phyloP scores from a whole-genome alignment of 371 early-diverging fungal species.

The Choanephora cucurbitarum region DNA sequence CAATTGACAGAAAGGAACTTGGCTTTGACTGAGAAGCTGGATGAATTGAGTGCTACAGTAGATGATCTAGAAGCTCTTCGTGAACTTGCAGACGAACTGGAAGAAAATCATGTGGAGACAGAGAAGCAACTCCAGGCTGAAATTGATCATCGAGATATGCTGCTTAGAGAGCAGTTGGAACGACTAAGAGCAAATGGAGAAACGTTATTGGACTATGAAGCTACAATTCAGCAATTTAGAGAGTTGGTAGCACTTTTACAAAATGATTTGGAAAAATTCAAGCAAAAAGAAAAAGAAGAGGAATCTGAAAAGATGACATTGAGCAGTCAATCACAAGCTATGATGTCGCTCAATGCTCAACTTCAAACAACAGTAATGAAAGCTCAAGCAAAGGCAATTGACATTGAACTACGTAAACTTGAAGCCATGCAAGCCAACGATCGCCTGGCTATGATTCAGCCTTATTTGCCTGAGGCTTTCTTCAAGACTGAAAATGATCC shows the following conservation, averaged over 20 bases:
- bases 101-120: constrained; percentile 86
- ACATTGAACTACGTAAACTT: constrained; percentile 84
- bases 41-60: constrained; percentile 74
- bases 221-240: constrained; percentile 84
- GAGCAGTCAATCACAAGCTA: constrained; percentile 79
- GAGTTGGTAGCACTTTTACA: constrained; percentile 80
- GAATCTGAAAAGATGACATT: constrained; percentile 53
- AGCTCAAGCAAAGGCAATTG: constrained; percentile 86
- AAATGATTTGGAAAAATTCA: constrained; percentile 69
- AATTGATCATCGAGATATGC: constrained; percentile 75
- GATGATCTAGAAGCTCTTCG: constrained; percentile 90
- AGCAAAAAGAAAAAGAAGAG: constrained; percentile 62
- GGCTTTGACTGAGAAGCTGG: constrained; percentile 70
- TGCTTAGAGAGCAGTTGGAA: constrained; percentile 63
- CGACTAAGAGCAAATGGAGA: constrained; percentile 74
- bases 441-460: constrained; percentile 67
- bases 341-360: constrained; percentile 81
- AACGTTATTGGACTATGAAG: constrained; percentile 81
- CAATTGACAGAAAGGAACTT: constrained; percentile 80
- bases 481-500: constrained; percentile 80
- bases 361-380: constrained; percentile 82
- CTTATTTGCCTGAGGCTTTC: constrained; percentile 86
- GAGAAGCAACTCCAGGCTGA: constrained; percentile 85
- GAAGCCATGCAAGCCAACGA: constrained; percentile 84
- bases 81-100: constrained; percentile 90